Evolutionary conservation across 2,329 filamentous ascomycete species (phyloP).

Genomic region (Colletotrichum sansevieriae): DNA sequence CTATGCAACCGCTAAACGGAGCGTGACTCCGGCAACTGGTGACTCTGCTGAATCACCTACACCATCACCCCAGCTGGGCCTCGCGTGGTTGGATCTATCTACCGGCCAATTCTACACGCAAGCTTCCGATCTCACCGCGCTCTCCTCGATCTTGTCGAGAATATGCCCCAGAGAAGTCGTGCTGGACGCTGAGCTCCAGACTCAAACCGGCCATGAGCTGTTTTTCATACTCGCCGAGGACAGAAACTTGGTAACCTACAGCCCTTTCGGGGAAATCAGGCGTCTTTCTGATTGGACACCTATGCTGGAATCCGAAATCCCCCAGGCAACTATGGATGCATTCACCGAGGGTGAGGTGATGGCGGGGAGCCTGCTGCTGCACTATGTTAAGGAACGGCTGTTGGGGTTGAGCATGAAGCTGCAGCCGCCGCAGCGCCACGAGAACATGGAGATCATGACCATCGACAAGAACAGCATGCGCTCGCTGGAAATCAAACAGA

Average conservation of each 20-base stretch:
- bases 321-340: conserved; percentile 60
- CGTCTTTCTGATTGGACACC: conserved; percentile 76
- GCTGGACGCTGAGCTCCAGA: conserved; percentile 73
- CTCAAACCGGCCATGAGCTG: conserved; percentile 71
- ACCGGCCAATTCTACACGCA: conserved; percentile 96
- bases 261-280: conserved; percentile 61
- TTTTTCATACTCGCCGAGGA: conserved; percentile 80
- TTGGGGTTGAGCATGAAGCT: conserved; percentile 84
- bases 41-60: conserved; percentile 43
- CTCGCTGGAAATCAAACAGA: conserved; percentile 89
- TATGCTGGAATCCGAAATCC: conserved; percentile 81
- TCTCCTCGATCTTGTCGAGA: conserved; percentile 86
- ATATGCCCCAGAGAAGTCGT: conserved; percentile 89
- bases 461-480: conserved; percentile 94
- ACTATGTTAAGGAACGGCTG: conserved; percentile 85
- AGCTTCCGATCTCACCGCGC: conserved; percentile 73
- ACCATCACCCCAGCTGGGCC: conserved; percentile 66
- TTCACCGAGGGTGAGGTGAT: conserved; percentile 79
- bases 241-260: conserved; percentile 81
- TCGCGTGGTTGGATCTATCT: conserved; percentile 95
- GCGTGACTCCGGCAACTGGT: conserved; percentile 29
- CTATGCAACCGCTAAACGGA: conserved; percentile 29
- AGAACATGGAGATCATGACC: conserved; percentile 82
- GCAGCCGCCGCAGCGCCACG: conserved; percentile 82
- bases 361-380: conserved; percentile 84